phyloP scores from a whole-genome alignment of 257 asterid species.

The Solanum bukasovii region DNA sequence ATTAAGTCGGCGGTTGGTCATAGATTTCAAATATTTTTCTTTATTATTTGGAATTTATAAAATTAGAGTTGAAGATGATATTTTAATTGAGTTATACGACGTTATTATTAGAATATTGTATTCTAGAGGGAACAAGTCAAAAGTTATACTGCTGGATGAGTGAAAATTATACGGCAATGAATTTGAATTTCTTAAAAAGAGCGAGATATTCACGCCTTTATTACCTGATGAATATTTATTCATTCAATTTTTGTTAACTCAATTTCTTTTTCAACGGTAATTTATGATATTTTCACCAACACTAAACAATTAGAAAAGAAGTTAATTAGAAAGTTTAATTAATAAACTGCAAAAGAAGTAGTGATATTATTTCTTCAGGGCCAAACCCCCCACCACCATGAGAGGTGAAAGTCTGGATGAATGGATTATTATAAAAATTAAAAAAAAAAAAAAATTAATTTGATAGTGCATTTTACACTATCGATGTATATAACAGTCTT shows the following conservation, averaged over 20 bases:
- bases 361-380: not conserved
- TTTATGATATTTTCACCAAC: not conserved
- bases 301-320: not conserved
- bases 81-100: not conserved
- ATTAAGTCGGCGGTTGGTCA: not conserved
- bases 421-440: too few species aligned
- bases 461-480: not conserved
- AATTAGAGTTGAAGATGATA: not conserved
- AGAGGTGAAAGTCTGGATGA: not conserved
- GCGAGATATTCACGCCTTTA: accelerated
- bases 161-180: accelerated
- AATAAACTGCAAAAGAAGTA: not conserved
- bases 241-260: too few species aligned
- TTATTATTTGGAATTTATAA: not conserved
- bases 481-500: not conserved
- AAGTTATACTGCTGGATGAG: accelerated
- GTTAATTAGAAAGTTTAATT: not conserved
- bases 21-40: not conserved
- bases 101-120: accelerated
- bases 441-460: too few species aligned
- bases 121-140: not conserved
- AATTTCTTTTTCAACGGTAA: not conserved
- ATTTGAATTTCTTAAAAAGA: not conserved
- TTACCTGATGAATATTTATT: not conserved
- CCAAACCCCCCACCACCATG: not conserved